phyloP scores from a whole-genome alignment of 345 rosid genomes.

The Linum lewisii region DNA sequence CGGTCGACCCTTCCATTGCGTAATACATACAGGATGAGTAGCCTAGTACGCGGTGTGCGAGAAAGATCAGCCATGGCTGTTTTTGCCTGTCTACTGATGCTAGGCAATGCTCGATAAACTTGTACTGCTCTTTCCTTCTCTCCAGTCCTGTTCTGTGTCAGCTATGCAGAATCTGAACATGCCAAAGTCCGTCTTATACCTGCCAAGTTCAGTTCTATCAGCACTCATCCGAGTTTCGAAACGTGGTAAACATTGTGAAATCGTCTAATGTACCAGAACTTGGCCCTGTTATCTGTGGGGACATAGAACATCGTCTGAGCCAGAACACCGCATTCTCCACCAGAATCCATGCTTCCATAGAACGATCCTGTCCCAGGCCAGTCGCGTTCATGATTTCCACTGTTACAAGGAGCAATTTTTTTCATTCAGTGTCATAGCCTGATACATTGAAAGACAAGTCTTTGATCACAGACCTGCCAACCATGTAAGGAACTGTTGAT shows the following conservation, averaged over 20 bases:
- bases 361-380: slow-evolving; percentile 67
- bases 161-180: slow-evolving; percentile 3
- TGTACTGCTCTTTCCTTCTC: slow-evolving; percentile 1
- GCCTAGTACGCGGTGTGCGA: background rate
- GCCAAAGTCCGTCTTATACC: background rate
- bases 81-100: background rate
- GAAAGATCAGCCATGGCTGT: slow-evolving; percentile 1
- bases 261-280: slow-evolving; percentile 43
- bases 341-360: slow-evolving; percentile 37
- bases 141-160: slow-evolving; percentile 2
- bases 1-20: background rate
- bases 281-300: slow-evolving; percentile 53
- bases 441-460: no score
- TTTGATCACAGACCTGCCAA: no score
- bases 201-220: background rate
- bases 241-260: background rate
- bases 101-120: slow-evolving; percentile 4
- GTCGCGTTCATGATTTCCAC: slow-evolving; percentile 79
- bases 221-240: background rate
- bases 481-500: slow-evolving; percentile 58
- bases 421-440: no score
- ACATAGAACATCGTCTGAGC: slow-evolving; percentile 42
- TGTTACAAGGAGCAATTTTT: slow-evolving; percentile 15
- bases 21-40: slow-evolving; percentile 1
- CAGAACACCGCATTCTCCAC: slow-evolving; percentile 52